Evolutionary conservation across 371 early-diverging fungal genomes (phyloP), one percentile per base, ranked within the genome.

Genomic region (Cokeromyces recurvatus): DNA sequence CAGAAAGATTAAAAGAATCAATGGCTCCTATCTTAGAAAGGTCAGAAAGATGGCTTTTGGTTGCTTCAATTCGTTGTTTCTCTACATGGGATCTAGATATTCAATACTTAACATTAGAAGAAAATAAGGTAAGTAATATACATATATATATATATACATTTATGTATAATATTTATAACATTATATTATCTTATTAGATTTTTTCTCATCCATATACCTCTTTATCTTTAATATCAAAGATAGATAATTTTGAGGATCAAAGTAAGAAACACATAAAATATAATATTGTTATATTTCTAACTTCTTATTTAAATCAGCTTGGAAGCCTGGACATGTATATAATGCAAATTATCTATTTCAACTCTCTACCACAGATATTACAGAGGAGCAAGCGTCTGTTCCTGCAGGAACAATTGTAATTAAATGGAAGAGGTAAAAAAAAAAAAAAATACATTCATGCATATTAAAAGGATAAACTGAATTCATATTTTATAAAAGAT

Each of bases 1-100:
- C 55, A 23, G 66, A 68, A 22, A 48, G 50, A 16, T n/a, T 42
- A 4, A n/a, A 53, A 38, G 27, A 39, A 14, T 45, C 66, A 2
- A 36, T 71, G 5, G 48, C 68, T 0, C 66, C 71, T 38, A 48
- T 49, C 16, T 44, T 66, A 17, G 58, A 44, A 27, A 55, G 54
- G 55, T 48, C 53, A 1, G 75, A 74, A 38, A 50, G 49, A 32
- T 68, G 68, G 62, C 51, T 64, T 5, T 37, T 81, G n/a, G 52
- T 57, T 12, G 64, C 65, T 4, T 54, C 68, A 2, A 51, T 82
- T 11, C 62, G 64, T 19, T 71, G 71, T 45, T 63, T 62, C 19
- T 68, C 74, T 14, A 47, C 70, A 20, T 76, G 71, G 66, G 75
- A 74, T 36, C 34, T 78, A 22, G 77, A 74, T 32, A 64, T 78